phyloP scores from a whole-genome alignment of 805 yeast species.

The Suhomyces prunicola region DNA sequence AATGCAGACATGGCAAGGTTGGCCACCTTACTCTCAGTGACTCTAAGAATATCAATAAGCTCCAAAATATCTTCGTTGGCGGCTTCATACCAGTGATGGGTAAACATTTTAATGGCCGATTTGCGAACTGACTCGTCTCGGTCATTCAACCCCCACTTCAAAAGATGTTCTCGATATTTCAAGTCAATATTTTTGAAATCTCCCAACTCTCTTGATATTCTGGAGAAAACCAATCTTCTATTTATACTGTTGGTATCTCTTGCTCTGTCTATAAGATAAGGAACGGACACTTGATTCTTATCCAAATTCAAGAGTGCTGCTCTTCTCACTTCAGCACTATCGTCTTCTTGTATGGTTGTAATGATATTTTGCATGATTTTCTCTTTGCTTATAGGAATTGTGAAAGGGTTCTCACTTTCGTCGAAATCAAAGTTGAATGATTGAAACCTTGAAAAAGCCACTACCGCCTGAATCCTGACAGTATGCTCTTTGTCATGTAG shows the following conservation, averaged over 20 bases:
- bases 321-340: constrained; percentile 84
- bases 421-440: constrained; percentile 32
- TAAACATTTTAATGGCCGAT: constrained; percentile 71
- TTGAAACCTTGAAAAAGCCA: constrained; percentile 77
- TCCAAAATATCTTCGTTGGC: constrained; percentile 69
- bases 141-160: constrained; percentile 85
- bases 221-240: constrained; percentile 68
- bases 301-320: constrained; percentile 74
- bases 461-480: constrained; percentile 81
- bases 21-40: constrained; percentile 64
- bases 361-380: constrained; percentile 7
- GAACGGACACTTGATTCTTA: constrained; percentile 50
- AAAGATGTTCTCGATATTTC: constrained; percentile 58
- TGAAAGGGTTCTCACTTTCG: constrained; percentile 22
- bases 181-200: constrained; percentile 52
- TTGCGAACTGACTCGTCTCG: constrained; percentile 70
- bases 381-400: constrained; percentile 9
- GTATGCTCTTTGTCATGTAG: constrained; percentile 70
- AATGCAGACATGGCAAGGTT: constrained; percentile 63
- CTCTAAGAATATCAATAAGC: constrained; percentile 67
- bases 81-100: constrained; percentile 66
- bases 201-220: constrained; percentile 64
- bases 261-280: constrained; percentile 71
- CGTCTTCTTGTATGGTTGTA: constrained; percentile 65
- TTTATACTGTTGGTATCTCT: constrained; percentile 72